These are phyloP conservation scores for Ramalina intermedia DNA, from an alignment of 495 filamentous ascomycete species.

Conservation along the genomic window DNA sequence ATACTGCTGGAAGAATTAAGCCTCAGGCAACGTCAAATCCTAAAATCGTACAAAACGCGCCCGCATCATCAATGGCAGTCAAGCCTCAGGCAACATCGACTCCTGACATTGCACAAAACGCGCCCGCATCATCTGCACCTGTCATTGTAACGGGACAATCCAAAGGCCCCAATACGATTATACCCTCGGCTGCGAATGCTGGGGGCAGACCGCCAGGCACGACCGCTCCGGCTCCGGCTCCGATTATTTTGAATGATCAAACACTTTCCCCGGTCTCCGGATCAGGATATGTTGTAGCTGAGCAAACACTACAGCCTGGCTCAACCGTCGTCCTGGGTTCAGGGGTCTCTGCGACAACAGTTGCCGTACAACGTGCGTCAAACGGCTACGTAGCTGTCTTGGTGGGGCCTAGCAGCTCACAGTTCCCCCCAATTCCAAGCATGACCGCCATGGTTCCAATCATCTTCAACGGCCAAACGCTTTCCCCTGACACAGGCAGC, in stretches of 20 bases:
- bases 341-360: neutral
- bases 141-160: too few relatives aligned
- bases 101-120: too few relatives aligned
- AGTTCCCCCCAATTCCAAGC: neutral
- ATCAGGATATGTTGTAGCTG: neutral
- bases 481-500: neutral
- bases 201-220: neutral
- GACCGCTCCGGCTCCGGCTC: neutral
- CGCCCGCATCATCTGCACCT: too few relatives aligned
- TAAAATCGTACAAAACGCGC: too few relatives aligned
- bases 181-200: too few relatives aligned
- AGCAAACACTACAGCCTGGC: slow-evolving; percentile 3
- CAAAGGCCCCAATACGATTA: too few relatives aligned
- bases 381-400: neutral
- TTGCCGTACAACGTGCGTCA: neutral
- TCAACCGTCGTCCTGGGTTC: slow-evolving; percentile 5
- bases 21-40: too few relatives aligned
- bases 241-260: neutral
- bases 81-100: too few relatives aligned
- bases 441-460: neutral
- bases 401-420: neutral
- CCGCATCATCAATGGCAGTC: too few relatives aligned
- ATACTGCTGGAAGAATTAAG: too few relatives aligned
- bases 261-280: neutral
- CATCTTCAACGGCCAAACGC: neutral